A percentile compares a stretch with the other conserved stretches of the same genome.
These are phyloP conservation scores for Diaporthe vaccinii DNA, from an alignment of 2,329 filamentous ascomycete species.

Conservation along the genomic window DNA sequence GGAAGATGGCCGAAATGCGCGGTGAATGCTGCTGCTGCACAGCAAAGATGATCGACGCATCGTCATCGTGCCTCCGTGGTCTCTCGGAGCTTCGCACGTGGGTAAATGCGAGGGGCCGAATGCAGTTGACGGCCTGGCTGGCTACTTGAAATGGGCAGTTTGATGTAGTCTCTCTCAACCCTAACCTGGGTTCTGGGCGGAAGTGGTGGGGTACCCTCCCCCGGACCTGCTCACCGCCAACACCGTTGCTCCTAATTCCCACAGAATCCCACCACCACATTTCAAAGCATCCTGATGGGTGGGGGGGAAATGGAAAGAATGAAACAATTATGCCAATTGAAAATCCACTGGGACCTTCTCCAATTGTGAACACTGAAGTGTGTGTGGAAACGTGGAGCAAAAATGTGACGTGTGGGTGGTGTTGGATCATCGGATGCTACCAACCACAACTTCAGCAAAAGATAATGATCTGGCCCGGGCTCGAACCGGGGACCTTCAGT, in stretches of 20 bases:
- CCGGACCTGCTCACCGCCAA: neutral
- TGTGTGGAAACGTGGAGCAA: neutral
- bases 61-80: neutral
- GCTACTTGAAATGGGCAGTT: neutral
- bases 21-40: conserved; percentile 8
- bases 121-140: neutral
- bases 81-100: neutral
- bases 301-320: no score
- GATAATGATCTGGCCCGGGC: conserved; percentile 42
- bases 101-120: neutral
- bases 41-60: neutral
- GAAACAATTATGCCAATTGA: neutral
- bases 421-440: neutral
- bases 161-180: neutral
- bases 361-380: neutral
- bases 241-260: neutral
- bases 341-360: neutral
- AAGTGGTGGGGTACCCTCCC: neutral
- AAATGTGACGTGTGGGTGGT: neutral
- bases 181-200: neutral
- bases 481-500: conserved; percentile 52
- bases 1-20: conserved; percentile 28
- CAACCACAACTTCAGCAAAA: neutral
- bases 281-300: no score
- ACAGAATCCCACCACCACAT: neutral